phyloP scores from a whole-genome alignment of 352 stramenopile genomes.

The Pythium plurisporium region DNA sequence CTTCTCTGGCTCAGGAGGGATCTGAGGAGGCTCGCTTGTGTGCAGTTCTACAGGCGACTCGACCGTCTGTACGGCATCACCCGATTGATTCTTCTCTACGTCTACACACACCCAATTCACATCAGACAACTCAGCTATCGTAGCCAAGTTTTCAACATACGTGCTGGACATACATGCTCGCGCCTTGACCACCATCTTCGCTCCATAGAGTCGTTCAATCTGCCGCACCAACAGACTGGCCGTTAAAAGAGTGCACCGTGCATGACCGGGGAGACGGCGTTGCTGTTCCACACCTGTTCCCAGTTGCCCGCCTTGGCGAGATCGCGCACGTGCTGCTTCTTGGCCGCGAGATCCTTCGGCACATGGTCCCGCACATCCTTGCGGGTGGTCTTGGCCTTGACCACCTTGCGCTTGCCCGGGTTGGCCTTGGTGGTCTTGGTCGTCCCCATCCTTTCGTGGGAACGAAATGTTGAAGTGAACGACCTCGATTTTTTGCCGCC shows the following conservation, averaged over 20 bases:
- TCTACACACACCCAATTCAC: conserved; percentile 24
- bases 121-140: too few species aligned
- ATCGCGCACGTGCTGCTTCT: conserved; percentile 77
- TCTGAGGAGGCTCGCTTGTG: not conserved
- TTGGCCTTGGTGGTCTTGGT: conserved; percentile 21
- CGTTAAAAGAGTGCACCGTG: too few species aligned
- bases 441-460: not conserved
- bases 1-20: not conserved
- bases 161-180: conserved; percentile 42
- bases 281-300: conserved; percentile 34
- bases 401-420: conserved; percentile 18
- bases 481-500: not conserved
- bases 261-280: too few species aligned
- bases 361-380: conserved; percentile 8
- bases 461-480: conserved; percentile 13
- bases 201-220: conserved; percentile 59
- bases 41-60: too few species aligned
- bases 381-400: not conserved
- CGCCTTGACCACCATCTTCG: conserved; percentile 66
- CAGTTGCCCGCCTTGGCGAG: conserved; percentile 45
- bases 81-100: conserved; percentile 32
- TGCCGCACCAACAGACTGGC: conserved; percentile 16
- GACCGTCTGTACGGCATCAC: not conserved
- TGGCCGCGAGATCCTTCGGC: conserved; percentile 34
- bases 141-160: too few species aligned